These are phyloP conservation scores for Gossypium sturtianum DNA, from an alignment of 345 rosid genomes.

Conservation along the genomic window DNA sequence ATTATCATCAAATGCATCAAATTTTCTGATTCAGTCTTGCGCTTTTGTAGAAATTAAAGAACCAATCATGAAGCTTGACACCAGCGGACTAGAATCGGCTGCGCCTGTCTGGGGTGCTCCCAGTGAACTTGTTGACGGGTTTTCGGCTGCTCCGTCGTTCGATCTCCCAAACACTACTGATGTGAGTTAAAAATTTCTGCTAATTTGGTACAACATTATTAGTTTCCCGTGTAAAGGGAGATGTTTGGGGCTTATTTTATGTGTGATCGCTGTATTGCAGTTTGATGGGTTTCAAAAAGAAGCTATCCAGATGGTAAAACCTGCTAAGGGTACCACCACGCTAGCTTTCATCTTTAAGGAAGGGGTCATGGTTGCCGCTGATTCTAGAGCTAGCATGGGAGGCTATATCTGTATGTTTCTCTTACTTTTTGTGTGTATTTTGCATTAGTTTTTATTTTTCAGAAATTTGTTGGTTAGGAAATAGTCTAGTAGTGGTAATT, in stretches of 20 bases:
- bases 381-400: slow-evolving; percentile 99
- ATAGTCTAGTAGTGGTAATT: neutral
- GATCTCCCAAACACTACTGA: slow-evolving; percentile 59
- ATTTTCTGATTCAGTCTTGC: neutral
- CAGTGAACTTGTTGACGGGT: slow-evolving; percentile 37
- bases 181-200: slow-evolving; percentile 31
- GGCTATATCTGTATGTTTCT: slow-evolving; percentile 83
- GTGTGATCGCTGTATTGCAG: slow-evolving; percentile 34
- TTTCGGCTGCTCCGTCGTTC: slow-evolving; percentile 54
- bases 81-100: slow-evolving; percentile 64
- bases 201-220: neutral
- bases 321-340: slow-evolving; percentile 93
- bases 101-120: slow-evolving; percentile 34
- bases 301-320: slow-evolving; percentile 86
- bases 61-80: slow-evolving; percentile 70
- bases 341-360: slow-evolving; percentile 94
- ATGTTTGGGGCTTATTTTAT: slow-evolving; percentile 7
- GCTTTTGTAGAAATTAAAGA: slow-evolving; percentile 4
- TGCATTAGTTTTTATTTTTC: neutral
- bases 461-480: neutral
- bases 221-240: neutral
- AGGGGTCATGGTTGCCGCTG: slow-evolving; percentile 98
- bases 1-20: neutral
- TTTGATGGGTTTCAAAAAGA: slow-evolving; percentile 88
- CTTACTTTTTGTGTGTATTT: neutral